phyloP scores from a whole-genome alignment of 2,329 filamentous ascomycete genomes.

The Penicillium sp. region DNA sequence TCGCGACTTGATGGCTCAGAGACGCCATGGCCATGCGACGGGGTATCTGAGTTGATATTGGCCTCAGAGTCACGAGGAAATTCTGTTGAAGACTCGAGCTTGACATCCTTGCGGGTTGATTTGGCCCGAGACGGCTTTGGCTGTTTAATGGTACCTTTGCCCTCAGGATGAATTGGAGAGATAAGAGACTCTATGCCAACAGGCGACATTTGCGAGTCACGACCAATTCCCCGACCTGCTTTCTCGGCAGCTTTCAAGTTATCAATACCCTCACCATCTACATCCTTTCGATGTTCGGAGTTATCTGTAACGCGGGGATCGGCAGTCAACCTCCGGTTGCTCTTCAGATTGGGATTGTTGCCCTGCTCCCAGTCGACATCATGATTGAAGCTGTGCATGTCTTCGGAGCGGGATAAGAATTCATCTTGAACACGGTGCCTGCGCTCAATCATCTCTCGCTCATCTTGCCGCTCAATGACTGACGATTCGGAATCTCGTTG shows the following conservation, averaged over 20 bases:
- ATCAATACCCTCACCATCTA: constrained; percentile 75
- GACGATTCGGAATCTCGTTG: constrained; percentile 31
- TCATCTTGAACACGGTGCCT: constrained; percentile 55
- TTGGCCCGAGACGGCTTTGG: constrained; percentile 40
- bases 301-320: constrained; percentile 63
- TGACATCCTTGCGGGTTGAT: constrained; percentile 20
- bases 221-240: constrained; percentile 61
- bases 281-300: constrained; percentile 67
- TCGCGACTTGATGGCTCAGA: constrained; percentile 71
- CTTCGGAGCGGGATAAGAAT: constrained; percentile 56
- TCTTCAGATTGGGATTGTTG: constrained; percentile 58
- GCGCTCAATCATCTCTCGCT: constrained; percentile 44
- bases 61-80: constrained; percentile 20
- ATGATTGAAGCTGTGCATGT: constrained; percentile 70
- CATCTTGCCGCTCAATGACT: constrained; percentile 39
- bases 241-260: constrained; percentile 68
- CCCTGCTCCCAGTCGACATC: constrained; percentile 65
- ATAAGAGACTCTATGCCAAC: constrained; percentile 70
- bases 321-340: constrained; percentile 54
- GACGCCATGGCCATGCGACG: constrained; percentile 56
- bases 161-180: constrained; percentile 62
- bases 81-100: constrained; percentile 13
- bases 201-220: constrained; percentile 69
- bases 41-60: constrained; percentile 24
- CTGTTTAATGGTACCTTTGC: constrained; percentile 58